Base-by-base conservation (phyloP, 257 asterid species). In the Craterostigma plantagineum region DNA sequence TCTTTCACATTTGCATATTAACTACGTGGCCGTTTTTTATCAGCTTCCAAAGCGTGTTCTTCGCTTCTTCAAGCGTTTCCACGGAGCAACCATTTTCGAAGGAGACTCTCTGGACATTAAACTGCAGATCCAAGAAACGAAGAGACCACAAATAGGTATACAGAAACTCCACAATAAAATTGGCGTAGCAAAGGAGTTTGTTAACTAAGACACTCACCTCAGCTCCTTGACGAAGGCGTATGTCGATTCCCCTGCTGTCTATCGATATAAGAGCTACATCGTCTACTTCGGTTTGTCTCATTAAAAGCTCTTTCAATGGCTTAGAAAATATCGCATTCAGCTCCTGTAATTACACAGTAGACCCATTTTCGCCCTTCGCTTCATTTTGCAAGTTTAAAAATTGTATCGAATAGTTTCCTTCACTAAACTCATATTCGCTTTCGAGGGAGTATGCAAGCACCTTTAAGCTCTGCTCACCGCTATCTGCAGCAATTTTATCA, bases 231-330 rank as follows among this genome's bases (percentile, higher is more conserved):
- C 95, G 93, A 40, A 82, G 95, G 34, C 98, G 90, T 27, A 87
- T 52, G 63, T 81, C 94, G 3, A 75, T 59, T 8, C 94, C 93
- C 65, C 66, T 79, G 61, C 95, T 82, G 60, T 87, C 95, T 49
- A 76, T 79, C 8, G 98, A 87, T 68, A 87, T 87, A 23, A 79
- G 82, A 52, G 94, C 97, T 27, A 81, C 97, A 57, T 86, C 94
- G 14, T 86, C 97, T 17, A 82, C 75, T 63, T 82, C 95, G 15
- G 57, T 65, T 68, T 79, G 95, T 58, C 66, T 59, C 42, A 92
- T 72, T 61, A 87, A 48, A 13, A 86, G 80, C 65, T 71, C 93
- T 56, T 65, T 86, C 57, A 82, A 61, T 36, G 93, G 98, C 66
- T 76, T 78, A 1, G 95, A 87, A 62, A 79, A 82, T 2, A 64